phyloP scores from a whole-genome alignment of 805 yeast species.

The Metschnikowia lochheadii region DNA sequence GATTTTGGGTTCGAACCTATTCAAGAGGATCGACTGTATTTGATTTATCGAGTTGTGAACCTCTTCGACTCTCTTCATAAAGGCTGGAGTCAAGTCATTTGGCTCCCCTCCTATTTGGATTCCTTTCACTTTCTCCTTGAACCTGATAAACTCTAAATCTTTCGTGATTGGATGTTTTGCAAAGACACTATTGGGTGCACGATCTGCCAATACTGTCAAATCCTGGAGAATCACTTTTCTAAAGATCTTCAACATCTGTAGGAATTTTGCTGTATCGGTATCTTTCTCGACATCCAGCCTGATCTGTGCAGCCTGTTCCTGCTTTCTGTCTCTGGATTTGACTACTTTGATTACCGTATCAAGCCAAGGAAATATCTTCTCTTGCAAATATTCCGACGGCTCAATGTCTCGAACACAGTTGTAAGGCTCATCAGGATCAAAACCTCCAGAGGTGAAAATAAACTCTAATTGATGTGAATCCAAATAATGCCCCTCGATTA shows the following conservation, averaged over 20 bases:
- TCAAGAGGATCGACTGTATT: not conserved
- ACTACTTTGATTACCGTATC: not conserved
- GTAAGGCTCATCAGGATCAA: constrained; percentile 3
- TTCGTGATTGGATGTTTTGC: not conserved
- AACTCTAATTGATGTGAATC: constrained; percentile 1
- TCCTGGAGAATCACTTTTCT: not conserved
- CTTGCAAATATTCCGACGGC: constrained; percentile 1
- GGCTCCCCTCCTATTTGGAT: not conserved
- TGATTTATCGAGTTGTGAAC: not conserved
- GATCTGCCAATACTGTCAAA: not conserved
- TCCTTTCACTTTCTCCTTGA: not conserved
- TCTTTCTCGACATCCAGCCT: not conserved
- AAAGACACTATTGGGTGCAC: not conserved
- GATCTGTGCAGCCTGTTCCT: not conserved
- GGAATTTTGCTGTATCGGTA: not conserved
- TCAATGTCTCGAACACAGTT: constrained; percentile 5
- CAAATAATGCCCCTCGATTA: not conserved
- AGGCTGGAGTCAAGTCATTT: not conserved
- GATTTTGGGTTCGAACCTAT: not conserved
- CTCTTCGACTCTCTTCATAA: not conserved
- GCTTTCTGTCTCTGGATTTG: not conserved
- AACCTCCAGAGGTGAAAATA: constrained; percentile 5
- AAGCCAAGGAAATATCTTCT: constrained; percentile 8
- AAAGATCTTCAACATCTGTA: not conserved
- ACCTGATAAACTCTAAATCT: not conserved